Evolutionary conservation across 805 yeast species (phyloP).

Genomic region (Candida xiaguanensis): DNA sequence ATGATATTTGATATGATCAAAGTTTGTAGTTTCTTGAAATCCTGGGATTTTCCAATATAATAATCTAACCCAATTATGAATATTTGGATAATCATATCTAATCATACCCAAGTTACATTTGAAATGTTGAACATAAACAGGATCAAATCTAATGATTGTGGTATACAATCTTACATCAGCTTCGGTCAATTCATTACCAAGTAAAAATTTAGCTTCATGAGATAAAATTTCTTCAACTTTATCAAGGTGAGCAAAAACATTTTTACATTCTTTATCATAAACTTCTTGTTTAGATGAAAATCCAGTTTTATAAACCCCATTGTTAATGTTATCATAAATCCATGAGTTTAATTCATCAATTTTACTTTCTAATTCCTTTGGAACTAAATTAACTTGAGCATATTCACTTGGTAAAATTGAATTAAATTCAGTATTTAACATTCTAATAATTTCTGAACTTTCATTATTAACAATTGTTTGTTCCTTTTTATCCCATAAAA

Average conservation of each 20-base stretch:
- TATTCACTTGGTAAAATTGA: constrained; percentile 47
- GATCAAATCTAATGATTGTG: constrained; percentile 86
- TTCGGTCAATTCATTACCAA: constrained; percentile 74
- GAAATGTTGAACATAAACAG: constrained; percentile 93
- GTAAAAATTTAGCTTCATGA: constrained; percentile 40
- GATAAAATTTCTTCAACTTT: constrained; percentile 61
- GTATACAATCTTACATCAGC: constrained; percentile 87
- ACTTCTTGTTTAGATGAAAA: constrained; percentile 82
- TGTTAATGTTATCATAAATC: constrained; percentile 83
- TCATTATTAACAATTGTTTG: constrained; percentile 88
- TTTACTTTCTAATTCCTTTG: constrained; percentile 45
- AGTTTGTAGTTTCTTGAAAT: constrained; percentile 74
- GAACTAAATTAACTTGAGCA: constrained; percentile 59
- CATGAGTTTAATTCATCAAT: constrained; percentile 79
- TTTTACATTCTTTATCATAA: constrained; percentile 64
- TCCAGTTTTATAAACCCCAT: constrained; percentile 91
- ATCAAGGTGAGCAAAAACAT: constrained; percentile 64
- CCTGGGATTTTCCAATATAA: constrained; percentile 78
- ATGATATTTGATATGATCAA: constrained; percentile 87
- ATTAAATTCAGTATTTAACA: constrained; percentile 73
- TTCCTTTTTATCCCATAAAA: constrained; percentile 83
- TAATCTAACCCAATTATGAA: constrained; percentile 77
- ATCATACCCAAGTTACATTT: constrained; percentile 85
- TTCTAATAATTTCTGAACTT: constrained; percentile 83
- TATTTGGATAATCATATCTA: constrained; percentile 70